These are phyloP conservation scores for Alternaria sp. DNA, from an alignment of 2,329 filamentous ascomycete genomes.

Conservation along the genomic window DNA sequence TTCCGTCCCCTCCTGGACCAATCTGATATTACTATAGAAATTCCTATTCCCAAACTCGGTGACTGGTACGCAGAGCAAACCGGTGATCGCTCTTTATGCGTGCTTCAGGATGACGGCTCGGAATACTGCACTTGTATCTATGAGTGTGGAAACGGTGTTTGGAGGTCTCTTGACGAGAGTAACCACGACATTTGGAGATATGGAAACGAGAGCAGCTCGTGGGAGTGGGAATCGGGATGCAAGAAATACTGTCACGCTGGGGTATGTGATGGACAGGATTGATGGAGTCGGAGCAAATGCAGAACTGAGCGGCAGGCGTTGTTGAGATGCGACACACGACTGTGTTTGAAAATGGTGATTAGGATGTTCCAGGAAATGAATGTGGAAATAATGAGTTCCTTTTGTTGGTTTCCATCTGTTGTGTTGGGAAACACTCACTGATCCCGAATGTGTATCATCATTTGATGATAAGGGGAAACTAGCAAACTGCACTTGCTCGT, in stretches of 20 bases:
- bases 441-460: neutral
- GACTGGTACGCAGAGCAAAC: slow-evolving; percentile 21
- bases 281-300: neutral
- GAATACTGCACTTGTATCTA: slow-evolving; percentile 29
- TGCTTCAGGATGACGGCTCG: neutral
- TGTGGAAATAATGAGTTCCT: neutral
- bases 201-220: neutral
- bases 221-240: slow-evolving; percentile 15
- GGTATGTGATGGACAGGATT: slow-evolving; percentile 21
- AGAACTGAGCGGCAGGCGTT: neutral
- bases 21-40: slow-evolving; percentile 10
- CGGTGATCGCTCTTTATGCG: slow-evolving; percentile 21
- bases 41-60: slow-evolving; percentile 21
- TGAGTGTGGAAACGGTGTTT: slow-evolving; percentile 29
- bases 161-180: neutral
- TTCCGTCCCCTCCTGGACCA: neutral
- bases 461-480: neutral
- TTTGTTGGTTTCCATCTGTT: neutral
- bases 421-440: neutral
- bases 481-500: neutral
- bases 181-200: neutral
- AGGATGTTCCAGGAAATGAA: neutral
- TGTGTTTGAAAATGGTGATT: neutral
- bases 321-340: neutral
- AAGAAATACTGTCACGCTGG: slow-evolving; percentile 28